Base-by-base conservation (phyloP, 176 grass and related monocot species). In the Oryza punctata region DNA sequence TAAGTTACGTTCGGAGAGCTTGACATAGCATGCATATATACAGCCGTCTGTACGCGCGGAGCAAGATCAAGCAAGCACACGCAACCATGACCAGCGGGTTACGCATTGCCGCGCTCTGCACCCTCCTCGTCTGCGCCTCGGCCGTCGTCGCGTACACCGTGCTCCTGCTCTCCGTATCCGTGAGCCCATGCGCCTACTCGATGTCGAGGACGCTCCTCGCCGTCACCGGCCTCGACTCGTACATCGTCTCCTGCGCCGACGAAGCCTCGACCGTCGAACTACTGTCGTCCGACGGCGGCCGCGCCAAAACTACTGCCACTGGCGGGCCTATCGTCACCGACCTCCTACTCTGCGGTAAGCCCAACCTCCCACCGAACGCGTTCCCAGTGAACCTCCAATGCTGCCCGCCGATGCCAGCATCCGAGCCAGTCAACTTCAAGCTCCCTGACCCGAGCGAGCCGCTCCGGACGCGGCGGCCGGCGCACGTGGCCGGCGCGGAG, bases 381-480 rank as follows among this genome's bases (percentile, higher is more conserved):
- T 6, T 89, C 1, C 78, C 86, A 21, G 76, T 85, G 0, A 78
- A 74, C 25, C 49, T 6, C 49, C 43, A 57, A 4, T 94, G 91
- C 76, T 89, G 84, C 30, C 73, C 85, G 14, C 86, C 89, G 9
- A 7, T 1, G 52, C 12, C 77, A 1, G 4, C 73, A 0, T 49
- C 81, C 8, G 27, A n/a, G 8, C 67, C 82, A 3, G 18, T 79
- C 68, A 10, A 79, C 43, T 86, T 94, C 82, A 81, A 21, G 40
- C 28, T 85, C 18, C 91, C 78, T 3, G 70, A 83, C 81, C 81
- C 68, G 2, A 46, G 37, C 2, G 83, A 75, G 49, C 40, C 81
- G 32, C 72, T 92, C 67, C 49, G 87, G 18, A 82, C 74, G 27
- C 81, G 87, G 24, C 61, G 79, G 12, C 75, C 90, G 1, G 81